Percentiles rank a stretch among this genome's conserved stretches.
These are phyloP conservation scores for Ogataea polymorpha DNA, from an alignment of 805 yeast genomes.

Conservation along the genomic window DNA sequence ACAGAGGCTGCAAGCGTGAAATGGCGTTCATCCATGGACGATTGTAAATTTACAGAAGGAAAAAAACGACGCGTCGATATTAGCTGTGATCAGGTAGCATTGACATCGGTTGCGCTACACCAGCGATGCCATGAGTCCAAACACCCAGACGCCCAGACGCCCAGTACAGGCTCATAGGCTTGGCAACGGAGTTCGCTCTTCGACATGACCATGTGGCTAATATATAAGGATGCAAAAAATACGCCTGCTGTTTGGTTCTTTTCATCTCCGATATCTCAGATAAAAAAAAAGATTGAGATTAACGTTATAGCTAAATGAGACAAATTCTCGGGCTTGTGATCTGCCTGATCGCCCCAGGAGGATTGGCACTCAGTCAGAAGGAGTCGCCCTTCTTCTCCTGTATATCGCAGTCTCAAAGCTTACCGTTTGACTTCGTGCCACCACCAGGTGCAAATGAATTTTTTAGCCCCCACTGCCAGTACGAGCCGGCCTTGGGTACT, in stretches of 20 bases:
- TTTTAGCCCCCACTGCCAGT: slow-evolving; percentile 25
- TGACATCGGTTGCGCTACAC: too few relatives aligned
- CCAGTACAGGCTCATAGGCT: background rate
- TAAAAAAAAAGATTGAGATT: slow-evolving; percentile 2
- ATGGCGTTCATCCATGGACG: slow-evolving; percentile 21
- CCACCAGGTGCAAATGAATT: slow-evolving; percentile 12
- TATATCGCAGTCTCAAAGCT: slow-evolving; percentile 11
- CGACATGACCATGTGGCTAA: background rate
- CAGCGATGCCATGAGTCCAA: too few relatives aligned
- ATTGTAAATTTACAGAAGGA: background rate
- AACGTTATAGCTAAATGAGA: background rate
- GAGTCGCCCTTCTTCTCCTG: slow-evolving; percentile 26
- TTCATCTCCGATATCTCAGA: slow-evolving; percentile 11
- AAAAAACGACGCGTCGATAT: slow-evolving; percentile 5
- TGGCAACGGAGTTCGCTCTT: background rate
- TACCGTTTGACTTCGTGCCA: slow-evolving; percentile 20
- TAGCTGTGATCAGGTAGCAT: too few relatives aligned
- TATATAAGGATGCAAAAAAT: background rate
- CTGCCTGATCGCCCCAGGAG: slow-evolving; percentile 1
- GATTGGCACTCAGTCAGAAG: slow-evolving; percentile 4
- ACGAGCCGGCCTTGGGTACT: slow-evolving; percentile 28
- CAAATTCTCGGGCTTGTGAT: background rate
- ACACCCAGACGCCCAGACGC: too few relatives aligned
- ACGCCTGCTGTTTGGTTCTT: background rate
- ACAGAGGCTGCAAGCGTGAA: slow-evolving; percentile 19